These are phyloP conservation scores for Piper betle DNA, from an alignment of 164 flowering plant species.

Conservation along the genomic window DNA sequence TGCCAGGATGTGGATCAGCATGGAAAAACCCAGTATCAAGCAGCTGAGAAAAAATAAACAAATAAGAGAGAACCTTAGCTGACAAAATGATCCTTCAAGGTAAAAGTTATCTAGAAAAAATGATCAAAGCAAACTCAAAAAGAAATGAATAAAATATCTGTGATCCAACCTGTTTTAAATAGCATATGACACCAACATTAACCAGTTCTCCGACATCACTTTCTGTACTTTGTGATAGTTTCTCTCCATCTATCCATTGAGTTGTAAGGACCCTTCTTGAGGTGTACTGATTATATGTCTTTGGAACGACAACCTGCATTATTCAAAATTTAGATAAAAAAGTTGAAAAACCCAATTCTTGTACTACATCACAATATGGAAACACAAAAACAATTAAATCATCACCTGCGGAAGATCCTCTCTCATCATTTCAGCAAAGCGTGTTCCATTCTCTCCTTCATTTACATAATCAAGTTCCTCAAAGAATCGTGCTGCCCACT, in stretches of 20 bases:
- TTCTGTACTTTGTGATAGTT: constrained; percentile 93
- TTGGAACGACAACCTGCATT: constrained; percentile 82
- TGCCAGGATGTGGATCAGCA: constrained; percentile 99
- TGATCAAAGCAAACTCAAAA: too few relatives aligned
- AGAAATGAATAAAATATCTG: too few relatives aligned
- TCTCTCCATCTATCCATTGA: constrained; percentile 90
- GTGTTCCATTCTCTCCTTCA: constrained; percentile 88
- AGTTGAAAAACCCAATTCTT: too few relatives aligned
- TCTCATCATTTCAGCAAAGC: constrained; percentile 93
- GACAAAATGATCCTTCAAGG: not conserved
- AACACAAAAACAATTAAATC: not conserved
- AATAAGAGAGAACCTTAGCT: not conserved
- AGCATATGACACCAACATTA: constrained; percentile 98
- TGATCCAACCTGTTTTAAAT: constrained; percentile 89
- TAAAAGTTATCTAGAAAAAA: too few relatives aligned
- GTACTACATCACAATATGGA: too few relatives aligned
- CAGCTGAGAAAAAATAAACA: constrained; percentile 37
- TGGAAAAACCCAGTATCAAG: constrained; percentile 99
- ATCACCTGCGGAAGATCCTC: constrained; percentile 90
- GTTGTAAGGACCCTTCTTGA: constrained; percentile 96
- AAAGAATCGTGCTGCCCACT: constrained; percentile 98
- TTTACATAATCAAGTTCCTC: constrained; percentile 96
- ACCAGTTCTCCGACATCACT: constrained; percentile 97
- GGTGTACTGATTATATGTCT: constrained; percentile 70
- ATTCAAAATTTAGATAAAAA: not conserved